These are phyloP conservation scores for Martiniozyma asiatica DNA, from an alignment of 1,139 yeast genomes.

Conservation along the genomic window DNA sequence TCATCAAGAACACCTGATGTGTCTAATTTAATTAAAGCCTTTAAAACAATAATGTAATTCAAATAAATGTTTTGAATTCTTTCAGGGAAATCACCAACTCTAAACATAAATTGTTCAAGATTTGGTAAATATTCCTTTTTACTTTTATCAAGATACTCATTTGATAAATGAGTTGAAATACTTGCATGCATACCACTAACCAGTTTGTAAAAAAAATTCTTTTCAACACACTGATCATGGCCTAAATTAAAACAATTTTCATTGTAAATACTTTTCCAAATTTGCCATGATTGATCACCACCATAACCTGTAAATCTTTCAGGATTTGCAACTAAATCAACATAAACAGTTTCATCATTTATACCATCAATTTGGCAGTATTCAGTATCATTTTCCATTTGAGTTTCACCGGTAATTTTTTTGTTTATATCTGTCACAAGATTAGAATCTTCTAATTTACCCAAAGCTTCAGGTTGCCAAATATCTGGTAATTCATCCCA, in stretches of 20 bases:
- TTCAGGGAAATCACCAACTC: conserved; percentile 86
- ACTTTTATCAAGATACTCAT: conserved; percentile 64
- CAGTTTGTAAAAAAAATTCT: conserved; percentile 75
- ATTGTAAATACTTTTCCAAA: conserved; percentile 86
- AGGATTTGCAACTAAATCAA: conserved; percentile 78
- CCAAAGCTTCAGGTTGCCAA: conserved; percentile 66
- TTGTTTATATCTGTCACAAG: conserved; percentile 15
- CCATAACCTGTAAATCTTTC: conserved; percentile 96
- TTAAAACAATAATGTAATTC: conserved; percentile 79
- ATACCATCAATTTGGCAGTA: conserved; percentile 35
- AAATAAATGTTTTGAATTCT: conserved; percentile 82
- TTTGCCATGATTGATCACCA: conserved; percentile 82
- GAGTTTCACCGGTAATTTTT: too few relatives aligned
- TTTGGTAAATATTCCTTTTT: conserved; percentile 80
- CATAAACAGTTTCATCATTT: conserved; percentile 53
- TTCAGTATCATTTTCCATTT: conserved; percentile 17
- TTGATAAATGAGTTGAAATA: conserved; percentile 84
- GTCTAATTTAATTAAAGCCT: conserved; percentile 59
- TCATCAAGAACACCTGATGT: conserved; percentile 19
- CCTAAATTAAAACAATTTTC: conserved; percentile 74
- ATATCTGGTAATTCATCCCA: conserved; percentile 63
- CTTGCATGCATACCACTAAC: conserved; percentile 94
- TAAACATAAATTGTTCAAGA: conserved; percentile 66
- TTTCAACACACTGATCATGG: conserved; percentile 53
- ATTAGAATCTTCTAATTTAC: conserved; percentile 34